Base-by-base conservation (phyloP, 2,329 filamentous ascomycete genomes). In the Pseudogymnoascus sp. region DNA sequence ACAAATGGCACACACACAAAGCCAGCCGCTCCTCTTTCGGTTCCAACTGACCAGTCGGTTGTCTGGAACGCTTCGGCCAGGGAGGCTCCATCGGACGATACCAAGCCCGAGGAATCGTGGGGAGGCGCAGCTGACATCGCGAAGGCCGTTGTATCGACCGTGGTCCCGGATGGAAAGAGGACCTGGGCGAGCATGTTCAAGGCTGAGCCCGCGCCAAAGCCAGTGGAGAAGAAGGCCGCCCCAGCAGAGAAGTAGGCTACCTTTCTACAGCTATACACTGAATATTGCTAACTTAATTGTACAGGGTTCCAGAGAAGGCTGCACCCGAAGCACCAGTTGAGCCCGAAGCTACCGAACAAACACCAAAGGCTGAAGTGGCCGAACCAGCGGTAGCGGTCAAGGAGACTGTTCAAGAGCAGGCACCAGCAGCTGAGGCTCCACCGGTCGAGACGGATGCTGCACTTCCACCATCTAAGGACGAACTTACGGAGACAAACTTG, bases 401-500 rank as follows among this genome's bases (percentile, higher is more conserved):
- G 5, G 63, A 50, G 44, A 10, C 44, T n/a, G 23, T 28, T 50
- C 6, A 50, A 28, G 65, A 62, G 63, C 31, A 67, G 37, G 59
- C 70, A 18, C 38, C 65, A 12, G 56, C 63, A 21, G 62, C 65
- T 16, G 65, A 69, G 40, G 69, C 69, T 40, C 62, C 69, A 35
- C 6, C 60, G 18, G 35, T 11, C 23, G 62, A 62, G 53, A 76
- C 81, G 62, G 82, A 82, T 69, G 75, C 81, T 60, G 78, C 82
- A 59, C 76, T 93, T 53, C 82, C 83, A 59, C 88, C 90, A 14
- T 84, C 90, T 23, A 88, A 89, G 76, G 91, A 92, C 74, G 86
- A 92, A 71, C 83, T 97, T 68, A 97, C 93, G 28, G 87, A 93
- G 78, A 88, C 87, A 70, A 97, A 97, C 76, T 88, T 97, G 64